Conservation (phyloP, 306 rosid species). For the Luffa aegyptiaca region DNA sequence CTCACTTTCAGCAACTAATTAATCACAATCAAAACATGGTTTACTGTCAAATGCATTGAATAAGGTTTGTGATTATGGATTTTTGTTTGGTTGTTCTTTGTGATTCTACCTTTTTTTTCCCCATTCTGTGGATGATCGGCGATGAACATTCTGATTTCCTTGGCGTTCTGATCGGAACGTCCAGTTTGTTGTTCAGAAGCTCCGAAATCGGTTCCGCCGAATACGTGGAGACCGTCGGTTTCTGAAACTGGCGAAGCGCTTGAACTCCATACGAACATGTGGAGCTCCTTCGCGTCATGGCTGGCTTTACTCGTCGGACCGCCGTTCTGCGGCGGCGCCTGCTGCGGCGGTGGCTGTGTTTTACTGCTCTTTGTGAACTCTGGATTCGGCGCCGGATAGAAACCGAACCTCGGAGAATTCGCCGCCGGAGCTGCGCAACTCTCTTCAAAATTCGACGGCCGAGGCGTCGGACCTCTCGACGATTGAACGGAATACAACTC, state of each 20-base stretch:
- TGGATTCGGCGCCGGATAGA: constrained; percentile 76
- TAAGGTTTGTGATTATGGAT: background rate
- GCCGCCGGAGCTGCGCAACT: constrained; percentile 19
- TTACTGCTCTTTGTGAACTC: constrained; percentile 46
- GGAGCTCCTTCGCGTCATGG: constrained; percentile 82
- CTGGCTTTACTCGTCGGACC: constrained; percentile 24
- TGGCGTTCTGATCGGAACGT: constrained; percentile 13
- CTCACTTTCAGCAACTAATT: constrained; percentile 9
- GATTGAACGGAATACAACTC: constrained; percentile 82
- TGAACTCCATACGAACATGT: constrained; percentile 94
- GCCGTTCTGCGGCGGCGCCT: constrained; percentile 7
- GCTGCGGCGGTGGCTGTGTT: constrained; percentile 9
- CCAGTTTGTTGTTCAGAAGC: background rate
- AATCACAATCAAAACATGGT: background rate
- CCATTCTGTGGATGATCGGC: constrained; percentile 13
- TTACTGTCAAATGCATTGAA: background rate
- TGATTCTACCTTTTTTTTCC: background rate
- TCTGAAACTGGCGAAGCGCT: constrained; percentile 78
- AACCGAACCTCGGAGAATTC: constrained; percentile 46
- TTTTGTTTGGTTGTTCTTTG: background rate
- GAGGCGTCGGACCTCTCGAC: constrained; percentile 72
- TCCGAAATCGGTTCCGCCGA: constrained; percentile 20
- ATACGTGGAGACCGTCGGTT: constrained; percentile 63
- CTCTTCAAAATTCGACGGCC: constrained; percentile 87
- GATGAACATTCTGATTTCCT: constrained; percentile 14